These are phyloP conservation scores for Lenzites betulinus DNA, from an alignment of 768 basidiomycete species.

Conservation along the genomic window DNA sequence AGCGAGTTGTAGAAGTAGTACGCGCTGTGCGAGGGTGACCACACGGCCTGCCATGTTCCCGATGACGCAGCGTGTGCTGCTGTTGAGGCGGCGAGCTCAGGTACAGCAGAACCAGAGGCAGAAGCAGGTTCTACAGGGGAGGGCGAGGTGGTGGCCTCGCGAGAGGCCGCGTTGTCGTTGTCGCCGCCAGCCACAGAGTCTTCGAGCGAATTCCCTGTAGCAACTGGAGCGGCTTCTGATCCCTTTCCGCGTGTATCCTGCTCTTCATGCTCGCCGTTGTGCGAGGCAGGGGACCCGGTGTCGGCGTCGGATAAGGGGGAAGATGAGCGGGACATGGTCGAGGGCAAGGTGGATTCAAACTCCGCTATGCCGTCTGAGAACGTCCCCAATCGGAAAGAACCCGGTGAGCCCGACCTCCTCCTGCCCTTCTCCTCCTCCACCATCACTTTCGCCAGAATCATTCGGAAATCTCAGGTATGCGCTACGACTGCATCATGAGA, in stretches of 20 bases:
- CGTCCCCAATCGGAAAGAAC: background rate
- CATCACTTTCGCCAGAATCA: background rate
- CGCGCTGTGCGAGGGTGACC: slow-evolving; percentile 71
- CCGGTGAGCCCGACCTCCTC: background rate
- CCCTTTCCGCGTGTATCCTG: slow-evolving; percentile 1
- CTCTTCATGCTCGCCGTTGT: slow-evolving; percentile 4
- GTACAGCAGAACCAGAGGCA: background rate
- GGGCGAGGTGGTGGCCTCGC: slow-evolving; percentile 6
- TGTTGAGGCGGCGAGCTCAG: background rate
- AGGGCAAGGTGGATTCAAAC: slow-evolving; percentile 22
- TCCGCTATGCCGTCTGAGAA: slow-evolving; percentile 8
- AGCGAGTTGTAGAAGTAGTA: slow-evolving; percentile 84
- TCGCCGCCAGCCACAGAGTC: background rate
- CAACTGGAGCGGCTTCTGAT: background rate
- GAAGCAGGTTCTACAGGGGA: slow-evolving; percentile 13
- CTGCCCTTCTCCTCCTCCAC: background rate
- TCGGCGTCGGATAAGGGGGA: slow-evolving; percentile 14
- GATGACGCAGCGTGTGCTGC: slow-evolving; percentile 14
- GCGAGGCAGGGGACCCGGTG: background rate
- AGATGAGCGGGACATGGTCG: slow-evolving; percentile 23
- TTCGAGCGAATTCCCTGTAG: background rate
- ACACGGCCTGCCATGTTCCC: slow-evolving; percentile 77
- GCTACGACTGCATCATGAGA: background rate
- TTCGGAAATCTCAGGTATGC: background rate
- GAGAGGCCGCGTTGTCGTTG: background rate